Evolutionary conservation across 73 alveolate genomes (phyloP).

Genomic region (Tetrahymena borealis): DNA sequence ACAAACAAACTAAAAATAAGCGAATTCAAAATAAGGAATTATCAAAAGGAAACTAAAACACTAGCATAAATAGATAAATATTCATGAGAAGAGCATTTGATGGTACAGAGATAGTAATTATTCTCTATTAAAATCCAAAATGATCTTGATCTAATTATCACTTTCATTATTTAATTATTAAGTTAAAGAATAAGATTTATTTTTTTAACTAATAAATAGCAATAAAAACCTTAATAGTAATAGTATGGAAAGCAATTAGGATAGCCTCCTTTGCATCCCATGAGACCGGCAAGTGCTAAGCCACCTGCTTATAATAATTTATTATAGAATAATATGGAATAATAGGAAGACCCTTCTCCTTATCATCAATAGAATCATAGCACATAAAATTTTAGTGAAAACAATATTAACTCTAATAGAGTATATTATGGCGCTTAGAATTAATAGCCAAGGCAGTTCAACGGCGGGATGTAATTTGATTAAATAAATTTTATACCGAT

Average conservation of each 20-base stretch:
- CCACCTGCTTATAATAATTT: neutral
- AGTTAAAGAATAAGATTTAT: too few relatives aligned
- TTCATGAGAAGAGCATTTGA: neutral
- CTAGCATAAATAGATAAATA: neutral
- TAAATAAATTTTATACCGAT: neutral
- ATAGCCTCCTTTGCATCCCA: neutral
- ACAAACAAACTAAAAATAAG: neutral
- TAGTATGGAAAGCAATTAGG: neutral
- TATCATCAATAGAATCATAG: neutral
- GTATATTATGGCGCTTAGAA: neutral
- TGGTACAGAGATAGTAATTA: neutral
- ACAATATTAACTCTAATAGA: neutral
- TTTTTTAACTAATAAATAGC: too few relatives aligned
- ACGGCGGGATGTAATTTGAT: neutral
- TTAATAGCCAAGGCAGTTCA: neutral
- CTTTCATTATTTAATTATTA: too few relatives aligned
- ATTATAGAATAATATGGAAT: neutral
- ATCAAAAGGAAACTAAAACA: neutral
- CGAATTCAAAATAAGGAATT: neutral
- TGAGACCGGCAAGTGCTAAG: neutral
- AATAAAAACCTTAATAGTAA: neutral
- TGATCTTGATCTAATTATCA: too few relatives aligned
- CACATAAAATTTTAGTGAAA: neutral
- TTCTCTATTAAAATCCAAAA: too few relatives aligned
- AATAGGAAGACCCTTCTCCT: neutral